phyloP scores from a whole-genome alignment of 352 stramenopile species.

The Globisporangium nagaii region DNA sequence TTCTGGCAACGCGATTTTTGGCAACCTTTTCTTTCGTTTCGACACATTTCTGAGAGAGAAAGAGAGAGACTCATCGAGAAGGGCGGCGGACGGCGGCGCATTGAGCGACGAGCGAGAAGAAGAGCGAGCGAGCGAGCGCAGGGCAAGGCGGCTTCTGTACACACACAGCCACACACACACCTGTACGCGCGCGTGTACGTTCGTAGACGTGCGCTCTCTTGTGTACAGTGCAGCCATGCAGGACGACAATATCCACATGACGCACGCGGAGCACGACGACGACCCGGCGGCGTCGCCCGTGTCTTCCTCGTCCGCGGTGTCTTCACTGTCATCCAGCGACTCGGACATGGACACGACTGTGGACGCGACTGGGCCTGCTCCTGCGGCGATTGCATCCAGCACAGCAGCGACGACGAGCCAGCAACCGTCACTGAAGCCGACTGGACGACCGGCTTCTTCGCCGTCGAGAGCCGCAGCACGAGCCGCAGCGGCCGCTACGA shows the following conservation, averaged over 20 bases:
- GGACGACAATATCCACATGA: conserved; percentile 10
- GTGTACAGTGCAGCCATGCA: background rate
- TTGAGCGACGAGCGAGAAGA: no score
- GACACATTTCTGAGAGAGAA: no score
- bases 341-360: conserved; percentile 9
- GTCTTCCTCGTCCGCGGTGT: background rate
- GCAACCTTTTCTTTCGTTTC: no score
- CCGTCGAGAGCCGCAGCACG: background rate
- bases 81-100: no score
- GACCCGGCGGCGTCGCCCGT: background rate
- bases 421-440: background rate
- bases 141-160: no score
- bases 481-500: background rate
- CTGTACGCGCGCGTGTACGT: no score
- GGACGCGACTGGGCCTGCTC: background rate
- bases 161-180: no score
- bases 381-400: background rate
- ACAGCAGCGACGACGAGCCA: no score
- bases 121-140: no score
- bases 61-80: no score
- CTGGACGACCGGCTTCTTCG: background rate
- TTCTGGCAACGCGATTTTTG: no score
- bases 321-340: conserved; percentile 2
- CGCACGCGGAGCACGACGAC: conserved; percentile 8
- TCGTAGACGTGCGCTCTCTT: no score